These are phyloP conservation scores for Cyphellophora europaea DNA, from an alignment of 2,329 filamentous ascomycete genomes.

Conservation along the genomic window DNA sequence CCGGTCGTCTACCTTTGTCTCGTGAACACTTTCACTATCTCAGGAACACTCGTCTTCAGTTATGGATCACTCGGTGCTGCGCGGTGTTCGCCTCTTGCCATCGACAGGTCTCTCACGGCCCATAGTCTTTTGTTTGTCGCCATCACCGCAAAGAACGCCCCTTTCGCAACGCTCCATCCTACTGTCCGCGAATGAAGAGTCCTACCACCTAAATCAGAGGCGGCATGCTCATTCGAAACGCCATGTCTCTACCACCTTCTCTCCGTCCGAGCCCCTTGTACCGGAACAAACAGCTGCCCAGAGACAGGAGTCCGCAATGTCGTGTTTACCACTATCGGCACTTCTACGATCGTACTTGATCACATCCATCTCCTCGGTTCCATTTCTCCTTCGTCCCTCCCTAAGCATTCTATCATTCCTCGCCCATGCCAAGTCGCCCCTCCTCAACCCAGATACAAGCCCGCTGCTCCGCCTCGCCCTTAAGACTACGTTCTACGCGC, in stretches of 20 bases:
- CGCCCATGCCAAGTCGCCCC: conserved; percentile 55
- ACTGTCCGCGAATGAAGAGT: no score
- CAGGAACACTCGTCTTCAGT: no score
- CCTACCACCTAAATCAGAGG: conserved; percentile 5
- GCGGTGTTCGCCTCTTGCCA: no score
- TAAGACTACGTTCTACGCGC: conserved; percentile 77
- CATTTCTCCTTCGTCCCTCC: conserved; percentile 58
- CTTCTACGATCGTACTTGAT: conserved; percentile 18
- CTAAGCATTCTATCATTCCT: conserved; percentile 59
- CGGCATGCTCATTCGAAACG: conserved; percentile 11
- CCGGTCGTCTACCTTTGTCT: no score
- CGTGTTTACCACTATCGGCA: conserved; percentile 14
- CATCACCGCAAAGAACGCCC: background rate
- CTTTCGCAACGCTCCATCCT: background rate
- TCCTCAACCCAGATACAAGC: conserved; percentile 69
- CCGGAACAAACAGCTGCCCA: background rate
- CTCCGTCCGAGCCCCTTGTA: background rate
- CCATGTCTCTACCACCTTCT: conserved; percentile 10
- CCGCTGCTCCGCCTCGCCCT: conserved; percentile 59
- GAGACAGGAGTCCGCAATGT: conserved; percentile 10
- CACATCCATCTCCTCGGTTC: conserved; percentile 18
- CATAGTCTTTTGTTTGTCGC: background rate
- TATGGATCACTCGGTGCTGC: no score
- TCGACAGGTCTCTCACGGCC: no score
- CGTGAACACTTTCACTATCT: no score